Evolutionary conservation across 2,329 filamentous ascomycete genomes (phyloP), one percentile per base, ranked within the genome.

Genomic region (Lojkania enalia): DNA sequence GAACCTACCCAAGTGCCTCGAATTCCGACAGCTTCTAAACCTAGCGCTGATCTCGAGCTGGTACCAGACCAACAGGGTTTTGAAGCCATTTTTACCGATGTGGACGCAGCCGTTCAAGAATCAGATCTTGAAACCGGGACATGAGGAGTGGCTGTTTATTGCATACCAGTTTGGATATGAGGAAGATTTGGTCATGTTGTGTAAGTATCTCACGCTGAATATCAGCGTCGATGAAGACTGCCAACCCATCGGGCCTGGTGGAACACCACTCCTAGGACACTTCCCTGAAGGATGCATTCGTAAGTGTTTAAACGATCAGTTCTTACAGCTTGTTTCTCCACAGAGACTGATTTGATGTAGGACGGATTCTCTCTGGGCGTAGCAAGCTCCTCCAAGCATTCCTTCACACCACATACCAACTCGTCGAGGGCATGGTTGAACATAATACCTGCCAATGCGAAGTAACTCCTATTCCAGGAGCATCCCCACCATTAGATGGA

Each of bases 101-200:
- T 65, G 56, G 60, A 33, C 54, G 5, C 12, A 19, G 2, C 49
- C 47, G 3, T 51, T 56, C 31, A 31, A 35, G 11, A 25, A 37
- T 0, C 45, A 15, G 6, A 23, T 60, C 1, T 13, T 48, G 3
- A 12, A 35, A 0, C 42, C 42, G 0, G 57, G 58, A 2, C 47
- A 47, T 16, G 61, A 64, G 40, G 32, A 57, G 25, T 63, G 59
- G 61, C 46, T 66, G 5, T 57, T 45, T n/a, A 35, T 66, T 15
- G 58, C 61, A 1, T 45, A 51, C 20, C 53, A 60, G 19, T 64
- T 66, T 36, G 58, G 61, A 2, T 44, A 51, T 3, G 45, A 49
- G 42, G 18, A 48, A 7, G 54, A 58, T 19, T 63, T 55, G 19
- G n/a, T 46, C 2, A 18, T 15, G 6, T 35, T 63, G 12, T 41